These are phyloP conservation scores for Phytophthora litchii DNA, from an alignment of 352 stramenopile genomes.

Conservation along the genomic window DNA sequence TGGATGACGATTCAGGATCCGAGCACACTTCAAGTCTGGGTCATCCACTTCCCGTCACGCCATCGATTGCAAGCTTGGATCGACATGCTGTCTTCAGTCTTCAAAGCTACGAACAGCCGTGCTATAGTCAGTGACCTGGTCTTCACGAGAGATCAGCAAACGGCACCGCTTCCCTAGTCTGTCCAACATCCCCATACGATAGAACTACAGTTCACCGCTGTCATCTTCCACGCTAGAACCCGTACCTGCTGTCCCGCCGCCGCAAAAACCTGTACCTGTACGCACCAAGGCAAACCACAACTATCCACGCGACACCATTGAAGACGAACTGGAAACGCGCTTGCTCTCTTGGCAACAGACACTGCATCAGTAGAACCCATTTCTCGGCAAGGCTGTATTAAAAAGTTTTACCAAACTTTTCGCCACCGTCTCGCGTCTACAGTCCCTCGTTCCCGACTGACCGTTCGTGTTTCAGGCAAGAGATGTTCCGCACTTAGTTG, in stretches of 20 bases:
- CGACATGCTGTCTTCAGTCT: constrained; percentile 43
- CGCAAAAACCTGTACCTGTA: constrained; percentile 26
- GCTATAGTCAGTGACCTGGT: constrained; percentile 57
- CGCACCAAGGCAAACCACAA: constrained; percentile 33
- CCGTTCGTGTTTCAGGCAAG: constrained; percentile 40
- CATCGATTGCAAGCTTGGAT: constrained; percentile 50
- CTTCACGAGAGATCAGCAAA: constrained; percentile 11
- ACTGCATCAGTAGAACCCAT: constrained; percentile 73
- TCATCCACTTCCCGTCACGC: constrained; percentile 60
- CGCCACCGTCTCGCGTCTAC: constrained; percentile 47
- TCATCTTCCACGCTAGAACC: not conserved
- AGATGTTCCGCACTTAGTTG: constrained; percentile 66
- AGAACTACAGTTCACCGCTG: constrained; percentile 5
- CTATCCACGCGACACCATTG: constrained; percentile 10
- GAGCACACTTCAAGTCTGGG: constrained; percentile 59
- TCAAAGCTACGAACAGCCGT: constrained; percentile 34
- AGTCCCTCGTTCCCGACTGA: constrained; percentile 40
- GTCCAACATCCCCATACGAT: not conserved
- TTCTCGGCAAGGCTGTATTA: constrained; percentile 84
- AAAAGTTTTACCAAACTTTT: constrained; percentile 64
- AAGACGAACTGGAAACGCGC: constrained; percentile 32
- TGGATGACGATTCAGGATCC: constrained; percentile 78
- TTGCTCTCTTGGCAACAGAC: constrained; percentile 43
- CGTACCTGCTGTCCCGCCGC: not conserved
- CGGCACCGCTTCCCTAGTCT: constrained; percentile 1